Conservation (phyloP, 2,329 filamentous ascomycete genomes). For the Mycosphaerelloides madeirae region DNA sequence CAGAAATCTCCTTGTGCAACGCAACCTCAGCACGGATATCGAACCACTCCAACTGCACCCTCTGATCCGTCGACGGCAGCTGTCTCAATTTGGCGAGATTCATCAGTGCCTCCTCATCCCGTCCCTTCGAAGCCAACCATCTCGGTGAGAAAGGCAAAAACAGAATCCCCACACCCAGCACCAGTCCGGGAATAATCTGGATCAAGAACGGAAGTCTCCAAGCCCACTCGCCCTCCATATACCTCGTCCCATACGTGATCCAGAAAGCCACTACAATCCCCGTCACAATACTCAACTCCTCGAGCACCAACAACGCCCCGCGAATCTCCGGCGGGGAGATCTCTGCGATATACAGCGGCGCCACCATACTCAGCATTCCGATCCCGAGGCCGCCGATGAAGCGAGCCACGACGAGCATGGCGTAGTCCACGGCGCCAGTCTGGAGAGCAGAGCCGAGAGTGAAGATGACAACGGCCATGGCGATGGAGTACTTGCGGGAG, state of each 20-base stretch:
- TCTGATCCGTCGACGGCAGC: slow-evolving; percentile 45
- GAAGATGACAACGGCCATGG: slow-evolving; percentile 37
- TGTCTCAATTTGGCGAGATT: slow-evolving; percentile 29
- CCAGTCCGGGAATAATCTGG: slow-evolving; percentile 38
- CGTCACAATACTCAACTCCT: slow-evolving; percentile 44
- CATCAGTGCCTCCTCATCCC: slow-evolving; percentile 29
- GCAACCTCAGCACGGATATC: slow-evolving; percentile 52
- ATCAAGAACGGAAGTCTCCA: slow-evolving; percentile 47
- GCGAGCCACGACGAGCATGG: slow-evolving; percentile 30
- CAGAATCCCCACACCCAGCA: slow-evolving; percentile 30
- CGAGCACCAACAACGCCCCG: slow-evolving; percentile 44
- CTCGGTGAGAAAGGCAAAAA: slow-evolving; percentile 34
- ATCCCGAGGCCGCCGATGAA: slow-evolving; percentile 32
- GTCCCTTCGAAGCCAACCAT: slow-evolving; percentile 31
- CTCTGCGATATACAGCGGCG: slow-evolving; percentile 70
- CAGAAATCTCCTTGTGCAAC: slow-evolving; percentile 45
- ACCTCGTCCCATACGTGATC: slow-evolving; percentile 52
- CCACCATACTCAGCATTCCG: slow-evolving; percentile 34
- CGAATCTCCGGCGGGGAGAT: slow-evolving; percentile 58
- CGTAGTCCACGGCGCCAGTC: slow-evolving; percentile 27
- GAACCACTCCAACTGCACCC: slow-evolving; percentile 50
- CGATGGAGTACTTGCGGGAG: slow-evolving; percentile 42
- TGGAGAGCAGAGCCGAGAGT: slow-evolving; percentile 44
- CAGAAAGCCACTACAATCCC: slow-evolving; percentile 51
- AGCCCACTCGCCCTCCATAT: slow-evolving; percentile 43